Conservation (phyloP, 176 grass and related monocot species). For the Zizania latifolia region DNA sequence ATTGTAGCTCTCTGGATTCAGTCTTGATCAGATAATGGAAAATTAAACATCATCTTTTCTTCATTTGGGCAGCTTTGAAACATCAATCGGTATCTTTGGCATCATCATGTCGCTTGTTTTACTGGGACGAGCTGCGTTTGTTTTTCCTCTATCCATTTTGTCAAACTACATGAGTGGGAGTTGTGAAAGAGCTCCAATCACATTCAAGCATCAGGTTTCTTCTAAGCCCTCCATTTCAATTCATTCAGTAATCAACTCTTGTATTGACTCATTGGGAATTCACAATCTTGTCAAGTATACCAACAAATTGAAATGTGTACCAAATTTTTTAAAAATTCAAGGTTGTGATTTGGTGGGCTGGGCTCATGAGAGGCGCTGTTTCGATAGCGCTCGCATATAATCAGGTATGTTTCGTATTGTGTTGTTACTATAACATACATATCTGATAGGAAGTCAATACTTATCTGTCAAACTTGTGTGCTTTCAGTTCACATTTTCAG, state of each 20-base stretch:
- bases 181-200: conserved; percentile 60
- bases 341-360: conserved; percentile 92
- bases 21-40: too few species aligned
- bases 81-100: conserved; percentile 53
- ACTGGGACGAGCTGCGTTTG: conserved; percentile 65
- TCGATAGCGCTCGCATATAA: conserved; percentile 79
- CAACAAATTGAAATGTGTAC: conserved; percentile 3
- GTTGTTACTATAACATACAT: neutral
- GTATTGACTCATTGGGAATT: neutral
- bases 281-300: neutral
- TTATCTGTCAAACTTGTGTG: conserved; percentile 16
- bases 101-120: conserved; percentile 49
- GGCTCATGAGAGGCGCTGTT: conserved; percentile 82
- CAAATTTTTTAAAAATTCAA: conserved; percentile 22
- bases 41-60: neutral
- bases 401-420: conserved; percentile 35
- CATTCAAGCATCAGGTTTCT: conserved; percentile 79
- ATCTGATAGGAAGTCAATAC: neutral
- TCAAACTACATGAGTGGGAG: conserved; percentile 60
- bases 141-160: conserved; percentile 66
- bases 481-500: conserved; percentile 65
- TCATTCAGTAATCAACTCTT: neutral
- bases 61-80: conserved; percentile 46
- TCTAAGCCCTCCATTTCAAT: neutral
- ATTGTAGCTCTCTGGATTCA: too few species aligned